Evolutionary conservation across 768 basidiomycete species (phyloP).

Genomic region (Clavulina sp.): DNA sequence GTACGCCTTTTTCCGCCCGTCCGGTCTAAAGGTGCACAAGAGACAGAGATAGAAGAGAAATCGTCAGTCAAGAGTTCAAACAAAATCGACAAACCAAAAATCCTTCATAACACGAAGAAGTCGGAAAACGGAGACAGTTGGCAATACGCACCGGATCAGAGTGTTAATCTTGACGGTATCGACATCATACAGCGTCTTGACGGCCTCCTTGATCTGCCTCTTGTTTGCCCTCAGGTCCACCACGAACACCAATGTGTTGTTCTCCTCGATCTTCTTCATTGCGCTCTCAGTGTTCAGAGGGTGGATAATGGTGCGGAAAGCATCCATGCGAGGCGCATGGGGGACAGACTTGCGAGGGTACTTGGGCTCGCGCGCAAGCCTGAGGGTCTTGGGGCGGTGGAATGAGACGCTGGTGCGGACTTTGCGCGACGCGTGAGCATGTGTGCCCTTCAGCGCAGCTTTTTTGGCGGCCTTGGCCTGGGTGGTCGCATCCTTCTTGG

Average conservation of each 20-base stretch:
- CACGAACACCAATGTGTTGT: conserved; percentile 98
- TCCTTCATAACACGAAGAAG: not conserved
- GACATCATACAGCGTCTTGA: conserved; percentile 98
- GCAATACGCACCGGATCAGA: conserved; percentile 63
- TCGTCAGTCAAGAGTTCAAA: not conserved
- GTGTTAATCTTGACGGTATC: conserved; percentile 95
- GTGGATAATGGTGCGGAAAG: conserved; percentile 83
- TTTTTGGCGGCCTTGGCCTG: conserved; percentile 96
- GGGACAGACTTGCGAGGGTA: conserved; percentile 93
- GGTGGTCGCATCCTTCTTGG: conserved; percentile 14
- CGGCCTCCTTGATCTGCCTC: conserved; percentile 97
- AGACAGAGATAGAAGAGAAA: too few relatives aligned
- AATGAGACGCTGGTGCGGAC: conserved; percentile 74
- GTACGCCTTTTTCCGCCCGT: conserved; percentile 99
- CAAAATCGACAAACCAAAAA: not conserved
- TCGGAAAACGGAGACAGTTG: not conserved
- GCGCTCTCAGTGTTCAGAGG: conserved; percentile 91
- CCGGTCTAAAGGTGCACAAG: conserved; percentile 41
- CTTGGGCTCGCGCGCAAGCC: conserved; percentile 63
- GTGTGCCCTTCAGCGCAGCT: conserved; percentile 78
- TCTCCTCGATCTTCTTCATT: conserved; percentile 99
- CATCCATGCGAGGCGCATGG: conserved; percentile 89
- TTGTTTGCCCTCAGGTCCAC: conserved; percentile 94
- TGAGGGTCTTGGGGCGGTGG: conserved; percentile 90
- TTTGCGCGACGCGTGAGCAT: conserved; percentile 63